Evolutionary conservation across 768 basidiomycete genomes (phyloP).

Genomic region (Hysterangium stoloniferum): DNA sequence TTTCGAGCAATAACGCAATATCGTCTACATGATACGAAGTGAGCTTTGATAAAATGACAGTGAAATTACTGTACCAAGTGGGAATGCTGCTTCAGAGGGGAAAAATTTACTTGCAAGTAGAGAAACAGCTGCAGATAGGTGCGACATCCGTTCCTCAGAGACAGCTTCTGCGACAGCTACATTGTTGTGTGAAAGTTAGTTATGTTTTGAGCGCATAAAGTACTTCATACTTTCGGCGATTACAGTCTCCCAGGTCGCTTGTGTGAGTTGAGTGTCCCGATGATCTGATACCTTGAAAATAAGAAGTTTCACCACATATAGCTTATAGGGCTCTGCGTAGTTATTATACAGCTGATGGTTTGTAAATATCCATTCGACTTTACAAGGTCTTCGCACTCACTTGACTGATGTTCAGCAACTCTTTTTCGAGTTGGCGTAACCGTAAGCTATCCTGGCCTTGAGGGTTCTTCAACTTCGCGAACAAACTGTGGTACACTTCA

Average conservation of each 20-base stretch:
- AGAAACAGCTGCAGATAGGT: constrained; percentile 54
- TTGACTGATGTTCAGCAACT: constrained; percentile 75
- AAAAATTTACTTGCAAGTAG: constrained; percentile 81
- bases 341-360: constrained; percentile 68
- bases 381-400: constrained; percentile 34
- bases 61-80: constrained; percentile 52
- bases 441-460: constrained; percentile 53
- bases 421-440: constrained; percentile 21
- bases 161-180: constrained; percentile 12
- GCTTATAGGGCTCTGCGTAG: constrained; percentile 81
- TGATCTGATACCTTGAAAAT: constrained; percentile 94
- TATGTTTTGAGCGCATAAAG: background rate
- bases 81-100: constrained; percentile 87
- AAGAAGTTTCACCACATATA: constrained; percentile 76
- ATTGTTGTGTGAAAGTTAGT: background rate
- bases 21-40: constrained; percentile 41
- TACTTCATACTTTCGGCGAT: constrained; percentile 61
- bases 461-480: constrained; percentile 55
- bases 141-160: constrained; percentile 50
- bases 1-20: constrained; percentile 66
- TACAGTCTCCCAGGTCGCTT: constrained; percentile 84
- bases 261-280: constrained; percentile 71
- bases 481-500: constrained; percentile 71
- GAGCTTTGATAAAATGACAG: background rate
- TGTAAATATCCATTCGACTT: constrained; percentile 7